Conservation (phyloP, 306 rosid genomes). For the Lathyrus tuberosus region DNA sequence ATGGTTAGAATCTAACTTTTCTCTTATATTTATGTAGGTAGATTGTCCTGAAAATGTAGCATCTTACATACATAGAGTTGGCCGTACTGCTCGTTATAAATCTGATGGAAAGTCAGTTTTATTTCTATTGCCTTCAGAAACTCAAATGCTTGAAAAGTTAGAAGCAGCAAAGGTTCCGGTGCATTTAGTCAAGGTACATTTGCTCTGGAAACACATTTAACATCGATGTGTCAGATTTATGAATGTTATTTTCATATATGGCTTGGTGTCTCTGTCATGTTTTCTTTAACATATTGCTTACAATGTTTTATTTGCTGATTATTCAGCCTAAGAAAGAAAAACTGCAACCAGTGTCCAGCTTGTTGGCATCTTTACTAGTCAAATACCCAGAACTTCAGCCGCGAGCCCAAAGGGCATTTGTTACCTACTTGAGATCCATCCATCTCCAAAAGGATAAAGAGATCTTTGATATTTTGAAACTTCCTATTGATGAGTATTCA, state of each 20-base stretch:
- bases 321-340: slow-evolving; percentile 67
- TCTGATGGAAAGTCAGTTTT: slow-evolving; percentile 80
- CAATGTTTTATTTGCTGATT: slow-evolving; percentile 41
- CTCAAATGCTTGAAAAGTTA: slow-evolving; percentile 74
- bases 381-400: slow-evolving; percentile 76
- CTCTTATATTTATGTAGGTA: slow-evolving; percentile 51
- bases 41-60: slow-evolving; percentile 93
- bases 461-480: slow-evolving; percentile 75
- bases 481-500: slow-evolving; percentile 72
- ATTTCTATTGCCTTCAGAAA: slow-evolving; percentile 81
- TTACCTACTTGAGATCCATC: slow-evolving; percentile 77
- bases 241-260: slow-evolving; percentile 31
- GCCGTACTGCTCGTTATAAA: slow-evolving; percentile 89
- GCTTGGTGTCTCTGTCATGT: background rate
- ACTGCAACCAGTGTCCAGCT: slow-evolving; percentile 72
- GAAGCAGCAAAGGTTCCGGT: slow-evolving; percentile 76
- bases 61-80: slow-evolving; percentile 94
- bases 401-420: slow-evolving; percentile 76
- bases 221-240: slow-evolving; percentile 8
- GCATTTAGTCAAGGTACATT: slow-evolving; percentile 63
- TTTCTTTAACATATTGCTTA: slow-evolving; percentile 35
- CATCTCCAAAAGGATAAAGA: slow-evolving; percentile 80
- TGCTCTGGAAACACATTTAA: slow-evolving; percentile 29
- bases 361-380: slow-evolving; percentile 74
- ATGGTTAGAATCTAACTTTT: slow-evolving; percentile 20